phyloP scores from a whole-genome alignment of 352 stramenopile species.

The Halophytophthora polymorphica region DNA sequence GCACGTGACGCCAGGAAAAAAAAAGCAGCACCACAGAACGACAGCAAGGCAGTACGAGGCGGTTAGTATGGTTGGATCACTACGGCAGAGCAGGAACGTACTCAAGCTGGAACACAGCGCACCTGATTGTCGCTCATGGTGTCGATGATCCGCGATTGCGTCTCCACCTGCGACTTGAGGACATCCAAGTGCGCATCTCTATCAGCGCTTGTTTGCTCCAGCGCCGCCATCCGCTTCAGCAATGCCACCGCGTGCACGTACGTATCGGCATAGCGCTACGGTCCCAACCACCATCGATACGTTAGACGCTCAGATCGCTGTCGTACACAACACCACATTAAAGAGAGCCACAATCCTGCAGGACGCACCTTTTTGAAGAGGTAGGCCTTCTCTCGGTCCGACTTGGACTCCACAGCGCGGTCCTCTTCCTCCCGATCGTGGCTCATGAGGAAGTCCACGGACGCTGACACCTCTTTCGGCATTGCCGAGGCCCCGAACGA shows the following conservation, averaged over 20 bases:
- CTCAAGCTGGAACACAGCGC: not conserved
- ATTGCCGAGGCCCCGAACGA: constrained; percentile 10
- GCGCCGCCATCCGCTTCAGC: constrained; percentile 35
- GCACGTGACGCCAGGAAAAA: not conserved
- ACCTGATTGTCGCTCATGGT: constrained; percentile 48
- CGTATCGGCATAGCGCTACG: constrained; percentile 64
- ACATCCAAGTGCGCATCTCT: constrained; percentile 46
- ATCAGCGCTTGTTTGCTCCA: constrained; percentile 37
- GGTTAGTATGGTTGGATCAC: too few species aligned
- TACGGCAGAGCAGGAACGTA: not conserved
- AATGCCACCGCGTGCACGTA: constrained; percentile 58
- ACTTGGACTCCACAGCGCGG: constrained; percentile 48
- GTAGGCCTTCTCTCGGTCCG: constrained; percentile 53
- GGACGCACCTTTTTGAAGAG: constrained; percentile 76
- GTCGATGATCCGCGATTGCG: constrained; percentile 54
- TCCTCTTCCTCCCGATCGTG: constrained; percentile 59
- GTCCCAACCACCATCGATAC: not conserved
- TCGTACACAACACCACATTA: not conserved
- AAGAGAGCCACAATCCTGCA: not conserved
- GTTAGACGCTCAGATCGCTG: not conserved
- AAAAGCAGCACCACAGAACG: not conserved
- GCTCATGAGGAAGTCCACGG: constrained; percentile 57
- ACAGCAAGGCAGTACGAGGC: not conserved
- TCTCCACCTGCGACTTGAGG: constrained; percentile 42
- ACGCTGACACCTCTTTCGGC: constrained; percentile 14